These are phyloP conservation scores for Fusarium sp. DNA, from an alignment of 2,329 filamentous ascomycete species.

Conservation along the genomic window DNA sequence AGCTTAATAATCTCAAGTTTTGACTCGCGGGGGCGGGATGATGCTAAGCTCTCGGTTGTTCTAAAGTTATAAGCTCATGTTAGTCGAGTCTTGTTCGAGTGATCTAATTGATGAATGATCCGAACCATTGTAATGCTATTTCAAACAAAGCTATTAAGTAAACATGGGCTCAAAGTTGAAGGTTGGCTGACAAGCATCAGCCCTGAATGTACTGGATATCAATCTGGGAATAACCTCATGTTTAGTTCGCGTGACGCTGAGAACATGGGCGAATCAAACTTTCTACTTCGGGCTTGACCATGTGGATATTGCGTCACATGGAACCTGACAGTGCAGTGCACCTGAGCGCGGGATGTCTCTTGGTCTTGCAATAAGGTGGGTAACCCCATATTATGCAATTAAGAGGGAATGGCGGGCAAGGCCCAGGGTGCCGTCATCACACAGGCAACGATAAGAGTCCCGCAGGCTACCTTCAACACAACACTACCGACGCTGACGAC, in stretches of 20 bases:
- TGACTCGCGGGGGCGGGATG: background rate
- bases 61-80: background rate
- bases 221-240: slow-evolving; percentile 29
- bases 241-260: slow-evolving; percentile 17
- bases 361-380: slow-evolving; percentile 34
- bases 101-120: background rate
- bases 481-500: slow-evolving; percentile 41
- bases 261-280: slow-evolving; percentile 9
- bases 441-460: slow-evolving; percentile 51
- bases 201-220: background rate
- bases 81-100: background rate
- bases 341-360: slow-evolving; percentile 12
- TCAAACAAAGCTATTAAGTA: background rate
- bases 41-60: background rate
- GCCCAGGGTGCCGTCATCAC: slow-evolving; percentile 52
- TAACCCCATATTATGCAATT: slow-evolving; percentile 48
- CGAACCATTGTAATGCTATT: background rate
- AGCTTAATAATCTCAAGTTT: background rate
- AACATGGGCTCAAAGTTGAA: too few relatives aligned
- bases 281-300: slow-evolving; percentile 19
- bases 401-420: slow-evolving; percentile 19
- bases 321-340: slow-evolving; percentile 26
- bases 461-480: slow-evolving; percentile 42
- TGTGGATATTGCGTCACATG: slow-evolving; percentile 53
- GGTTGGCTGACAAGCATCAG: background rate